Percentiles rank a stretch among this genome's conserved stretches.
These are phyloP conservation scores for Tylopilus vinaceipallidus DNA, from an alignment of 768 basidiomycete species.

Conservation along the genomic window DNA sequence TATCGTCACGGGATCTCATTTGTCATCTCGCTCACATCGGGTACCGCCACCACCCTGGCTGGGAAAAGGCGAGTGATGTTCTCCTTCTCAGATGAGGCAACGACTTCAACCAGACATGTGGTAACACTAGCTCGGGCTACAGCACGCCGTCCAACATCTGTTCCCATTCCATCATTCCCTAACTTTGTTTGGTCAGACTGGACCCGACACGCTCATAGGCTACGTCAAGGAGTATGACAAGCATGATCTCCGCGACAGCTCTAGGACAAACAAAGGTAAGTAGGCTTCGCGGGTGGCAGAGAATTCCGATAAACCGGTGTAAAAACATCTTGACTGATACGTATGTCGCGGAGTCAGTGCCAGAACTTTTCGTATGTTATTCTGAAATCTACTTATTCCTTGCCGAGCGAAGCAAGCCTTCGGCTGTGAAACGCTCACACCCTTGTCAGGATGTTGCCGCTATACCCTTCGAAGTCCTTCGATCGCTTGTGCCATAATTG, in stretches of 20 bases:
- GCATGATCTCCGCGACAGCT: no score
- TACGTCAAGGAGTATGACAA: no score
- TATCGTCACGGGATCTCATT: no score
- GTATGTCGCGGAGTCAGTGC: constrained; percentile 9
- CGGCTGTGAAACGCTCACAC: constrained; percentile 15
- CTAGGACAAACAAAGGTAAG: constrained; percentile 5
- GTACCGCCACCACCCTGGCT: not conserved
- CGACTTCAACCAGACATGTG: no score
- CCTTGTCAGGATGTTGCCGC: constrained; percentile 3
- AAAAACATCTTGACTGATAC: not conserved
- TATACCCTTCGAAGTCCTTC: not conserved
- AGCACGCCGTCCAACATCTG: no score
- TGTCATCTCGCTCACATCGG: not conserved
- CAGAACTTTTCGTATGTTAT: not conserved
- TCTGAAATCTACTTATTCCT: not conserved
- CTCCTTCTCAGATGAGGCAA: not conserved
- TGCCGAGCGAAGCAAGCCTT: constrained; percentile 2
- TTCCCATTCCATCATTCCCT: not conserved
- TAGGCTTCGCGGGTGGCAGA: not conserved
- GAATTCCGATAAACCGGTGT: not conserved
- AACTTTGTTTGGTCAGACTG: not conserved
- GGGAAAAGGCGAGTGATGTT: not conserved
- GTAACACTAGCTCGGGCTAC: no score
- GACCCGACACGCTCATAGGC: not conserved
- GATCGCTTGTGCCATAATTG: constrained; percentile 8